Conservation (phyloP, 257 asterid genomes). For the Cruciata laevipes region DNA sequence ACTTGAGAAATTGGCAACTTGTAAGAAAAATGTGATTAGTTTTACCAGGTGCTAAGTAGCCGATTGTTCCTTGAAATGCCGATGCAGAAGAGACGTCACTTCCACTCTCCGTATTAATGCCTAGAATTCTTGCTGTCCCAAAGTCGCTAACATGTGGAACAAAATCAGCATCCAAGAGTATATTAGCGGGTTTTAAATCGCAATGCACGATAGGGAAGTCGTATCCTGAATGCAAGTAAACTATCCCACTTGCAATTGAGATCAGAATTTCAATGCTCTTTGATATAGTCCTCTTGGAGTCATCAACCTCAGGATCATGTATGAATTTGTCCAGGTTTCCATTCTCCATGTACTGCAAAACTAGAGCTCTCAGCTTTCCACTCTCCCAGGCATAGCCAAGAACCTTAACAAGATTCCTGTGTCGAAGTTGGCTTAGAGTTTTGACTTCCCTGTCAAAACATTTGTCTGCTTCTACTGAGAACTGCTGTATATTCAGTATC, state of each 20-base stretch:
- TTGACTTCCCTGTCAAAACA: conserved; percentile 67
- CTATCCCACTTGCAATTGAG: conserved; percentile 52
- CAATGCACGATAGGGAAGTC: conserved; percentile 80
- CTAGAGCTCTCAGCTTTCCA: conserved; percentile 49
- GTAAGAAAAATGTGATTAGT: neutral
- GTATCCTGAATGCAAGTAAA: conserved; percentile 67
- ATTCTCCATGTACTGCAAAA: conserved; percentile 72
- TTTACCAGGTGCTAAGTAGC: conserved; percentile 88
- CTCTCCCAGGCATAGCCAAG: conserved; percentile 87
- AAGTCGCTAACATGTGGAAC: conserved; percentile 78
- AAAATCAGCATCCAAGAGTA: conserved; percentile 48
- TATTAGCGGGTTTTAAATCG: conserved; percentile 83
- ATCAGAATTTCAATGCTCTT: conserved; percentile 47
- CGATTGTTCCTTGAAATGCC: conserved; percentile 81
- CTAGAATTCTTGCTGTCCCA: conserved; percentile 78
- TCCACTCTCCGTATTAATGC: conserved; percentile 48
- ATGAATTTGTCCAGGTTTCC: conserved; percentile 64
- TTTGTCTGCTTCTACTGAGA: conserved; percentile 53
- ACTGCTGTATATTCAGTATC: conserved; percentile 47
- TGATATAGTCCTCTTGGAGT: conserved; percentile 30
- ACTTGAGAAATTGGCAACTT: neutral
- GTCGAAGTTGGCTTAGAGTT: conserved; percentile 50
- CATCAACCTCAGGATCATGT: conserved; percentile 22
- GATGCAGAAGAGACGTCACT: conserved; percentile 41
- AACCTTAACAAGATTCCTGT: conserved; percentile 66